Conservation (phyloP, 768 basidiomycete species). For the Cubamyces lactineus region DNA sequence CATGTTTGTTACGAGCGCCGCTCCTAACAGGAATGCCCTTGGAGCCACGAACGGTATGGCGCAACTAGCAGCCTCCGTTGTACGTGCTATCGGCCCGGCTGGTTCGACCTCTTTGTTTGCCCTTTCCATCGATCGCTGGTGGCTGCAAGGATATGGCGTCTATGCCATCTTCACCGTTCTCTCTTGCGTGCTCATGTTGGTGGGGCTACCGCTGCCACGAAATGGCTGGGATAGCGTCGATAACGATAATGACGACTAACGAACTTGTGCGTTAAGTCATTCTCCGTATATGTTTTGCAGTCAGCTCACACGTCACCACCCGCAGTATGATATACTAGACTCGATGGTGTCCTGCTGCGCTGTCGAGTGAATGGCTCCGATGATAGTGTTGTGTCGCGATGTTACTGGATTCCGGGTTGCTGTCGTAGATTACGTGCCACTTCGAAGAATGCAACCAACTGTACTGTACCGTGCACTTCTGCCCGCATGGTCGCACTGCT, state of each 20-base stretch:
- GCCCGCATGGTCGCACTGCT: background rate
- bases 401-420: background rate
- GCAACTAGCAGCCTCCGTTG: slow-evolving; percentile 53
- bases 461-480: background rate
- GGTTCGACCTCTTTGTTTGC: slow-evolving; percentile 61
- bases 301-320: background rate
- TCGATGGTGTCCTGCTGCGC: background rate
- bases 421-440: background rate
- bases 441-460: slow-evolving; percentile 1
- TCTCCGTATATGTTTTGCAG: no score
- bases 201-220: slow-evolving; percentile 26
- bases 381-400: slow-evolving; percentile 1
- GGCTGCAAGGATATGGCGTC: slow-evolving; percentile 50
- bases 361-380: background rate
- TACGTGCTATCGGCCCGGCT: slow-evolving; percentile 56
- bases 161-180: slow-evolving; percentile 32
- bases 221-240: slow-evolving; percentile 25
- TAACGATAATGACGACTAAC: slow-evolving; percentile 16
- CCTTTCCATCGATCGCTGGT: slow-evolving; percentile 47
- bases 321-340: slow-evolving; percentile 6
- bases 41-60: slow-evolving; percentile 59
- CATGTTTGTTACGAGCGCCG: slow-evolving; percentile 37
- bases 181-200: slow-evolving; percentile 22
- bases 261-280: slow-evolving; percentile 2
- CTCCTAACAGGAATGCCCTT: slow-evolving; percentile 40